Conservation (phyloP, 768 basidiomycete genomes). For the Boletus subcaerulescens region DNA sequence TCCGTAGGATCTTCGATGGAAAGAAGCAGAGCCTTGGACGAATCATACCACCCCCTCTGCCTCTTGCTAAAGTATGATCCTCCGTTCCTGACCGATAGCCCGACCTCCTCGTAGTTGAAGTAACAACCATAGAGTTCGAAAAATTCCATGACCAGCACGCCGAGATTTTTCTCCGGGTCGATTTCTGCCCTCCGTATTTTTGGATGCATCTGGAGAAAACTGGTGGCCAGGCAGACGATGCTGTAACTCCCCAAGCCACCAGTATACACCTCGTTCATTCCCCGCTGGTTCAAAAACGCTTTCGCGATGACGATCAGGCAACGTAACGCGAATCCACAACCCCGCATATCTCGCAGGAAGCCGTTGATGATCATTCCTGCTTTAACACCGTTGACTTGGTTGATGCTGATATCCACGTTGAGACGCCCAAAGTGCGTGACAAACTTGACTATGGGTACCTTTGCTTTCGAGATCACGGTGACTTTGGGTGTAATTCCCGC, state of each 20-base stretch:
- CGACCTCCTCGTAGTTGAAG: slow-evolving; percentile 90
- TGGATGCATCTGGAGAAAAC: slow-evolving; percentile 97
- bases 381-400: slow-evolving; percentile 81
- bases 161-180: slow-evolving; percentile 82
- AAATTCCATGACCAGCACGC: slow-evolving; percentile 94
- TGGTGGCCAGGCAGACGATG: slow-evolving; percentile 89
- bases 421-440: slow-evolving; percentile 76
- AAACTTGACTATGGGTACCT: slow-evolving; percentile 97
- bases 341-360: slow-evolving; percentile 63
- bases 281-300: slow-evolving; percentile 82
- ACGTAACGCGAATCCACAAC: slow-evolving; percentile 64
- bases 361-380: slow-evolving; percentile 79
- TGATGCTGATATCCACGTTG: slow-evolving; percentile 91
- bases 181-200: slow-evolving; percentile 89
- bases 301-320: slow-evolving; percentile 87
- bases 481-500: slow-evolving; percentile 75
- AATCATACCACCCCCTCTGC: slow-evolving; percentile 77
- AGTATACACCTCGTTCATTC: slow-evolving; percentile 97
- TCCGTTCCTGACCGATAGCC: slow-evolving; percentile 83
- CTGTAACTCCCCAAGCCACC: slow-evolving; percentile 91
- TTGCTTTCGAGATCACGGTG: slow-evolving; percentile 88
- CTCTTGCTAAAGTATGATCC: slow-evolving; percentile 88
- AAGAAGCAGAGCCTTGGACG: slow-evolving; percentile 53
- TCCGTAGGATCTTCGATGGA: slow-evolving; percentile 95
- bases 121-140: slow-evolving; percentile 92